Evolutionary conservation across 2,329 filamentous ascomycete genomes (phyloP).

Genomic region (Colletotrichum camelliae): DNA sequence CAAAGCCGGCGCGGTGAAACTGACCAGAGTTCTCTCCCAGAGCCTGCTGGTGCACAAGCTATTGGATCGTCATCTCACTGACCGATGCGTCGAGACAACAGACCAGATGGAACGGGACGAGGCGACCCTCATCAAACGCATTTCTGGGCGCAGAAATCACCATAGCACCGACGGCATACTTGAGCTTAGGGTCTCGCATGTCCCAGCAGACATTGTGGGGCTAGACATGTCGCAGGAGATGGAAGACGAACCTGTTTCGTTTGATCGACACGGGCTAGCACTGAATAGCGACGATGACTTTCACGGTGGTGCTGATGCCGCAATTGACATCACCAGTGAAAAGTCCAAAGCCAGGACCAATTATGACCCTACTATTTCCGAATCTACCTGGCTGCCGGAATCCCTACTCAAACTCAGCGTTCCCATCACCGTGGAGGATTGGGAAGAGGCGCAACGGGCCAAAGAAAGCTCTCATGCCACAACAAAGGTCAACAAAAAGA

Average conservation of each 20-base stretch:
- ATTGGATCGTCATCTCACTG: slow-evolving; percentile 38
- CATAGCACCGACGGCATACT: slow-evolving; percentile 75
- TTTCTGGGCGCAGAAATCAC: slow-evolving; percentile 73
- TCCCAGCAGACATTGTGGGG: slow-evolving; percentile 77
- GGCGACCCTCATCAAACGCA: slow-evolving; percentile 63
- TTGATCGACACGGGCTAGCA: slow-evolving; percentile 59
- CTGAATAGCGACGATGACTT: slow-evolving; percentile 73
- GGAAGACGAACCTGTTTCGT: slow-evolving; percentile 57
- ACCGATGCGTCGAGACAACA: slow-evolving; percentile 25
- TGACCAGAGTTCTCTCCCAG: slow-evolving; percentile 80
- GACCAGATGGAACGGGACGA: slow-evolving; percentile 46
- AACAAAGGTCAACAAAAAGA: slow-evolving; percentile 23
- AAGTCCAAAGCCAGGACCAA: slow-evolving; percentile 33
- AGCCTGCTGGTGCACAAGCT: slow-evolving; percentile 72
- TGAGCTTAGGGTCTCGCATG: slow-evolving; percentile 80
- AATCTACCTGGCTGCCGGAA: slow-evolving; percentile 50
- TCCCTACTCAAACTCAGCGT: slow-evolving; percentile 26
- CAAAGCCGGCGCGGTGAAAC: slow-evolving; percentile 80
- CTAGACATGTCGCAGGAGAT: slow-evolving; percentile 78
- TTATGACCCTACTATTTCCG: slow-evolving; percentile 71
- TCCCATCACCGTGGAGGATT: slow-evolving; percentile 24
- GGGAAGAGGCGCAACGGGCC: slow-evolving; percentile 30
- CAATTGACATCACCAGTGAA: slow-evolving; percentile 24
- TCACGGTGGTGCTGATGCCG: slow-evolving; percentile 41
- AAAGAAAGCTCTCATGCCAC: slow-evolving; percentile 28